These are phyloP conservation scores for Ceratobasidium sp. DNA, from an alignment of 1,284 basidiomycete species.

Conservation along the genomic window DNA sequence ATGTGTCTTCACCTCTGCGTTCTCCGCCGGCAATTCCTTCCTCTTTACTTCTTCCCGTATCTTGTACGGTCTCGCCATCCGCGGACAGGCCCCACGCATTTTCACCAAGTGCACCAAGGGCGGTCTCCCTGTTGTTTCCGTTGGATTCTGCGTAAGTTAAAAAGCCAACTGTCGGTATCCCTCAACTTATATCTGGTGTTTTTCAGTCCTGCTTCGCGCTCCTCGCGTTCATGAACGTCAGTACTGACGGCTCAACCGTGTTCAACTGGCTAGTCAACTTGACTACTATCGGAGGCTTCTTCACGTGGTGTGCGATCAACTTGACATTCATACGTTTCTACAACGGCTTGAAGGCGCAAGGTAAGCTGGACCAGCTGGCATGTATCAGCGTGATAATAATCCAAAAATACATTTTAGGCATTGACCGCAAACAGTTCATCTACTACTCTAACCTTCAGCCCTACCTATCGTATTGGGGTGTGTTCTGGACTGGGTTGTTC, in stretches of 20 bases:
- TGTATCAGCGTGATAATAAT: not conserved
- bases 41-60: constrained; percentile 85
- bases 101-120: constrained; percentile 73
- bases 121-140: constrained; percentile 74
- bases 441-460: constrained; percentile 69
- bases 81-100: constrained; percentile 75
- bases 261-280: constrained; percentile 70
- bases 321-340: constrained; percentile 61
- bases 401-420: constrained; percentile 47
- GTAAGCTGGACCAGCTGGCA: not conserved
- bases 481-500: constrained; percentile 51
- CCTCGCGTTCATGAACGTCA: constrained; percentile 64
- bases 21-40: constrained; percentile 85
- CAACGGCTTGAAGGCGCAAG: constrained; percentile 54
- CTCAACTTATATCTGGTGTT: constrained; percentile 38
- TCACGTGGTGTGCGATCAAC: constrained; percentile 55
- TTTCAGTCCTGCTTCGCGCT: constrained; percentile 59
- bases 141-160: constrained; percentile 61
- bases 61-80: constrained; percentile 81
- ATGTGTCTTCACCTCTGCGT: constrained; percentile 70
- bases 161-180: not conserved
- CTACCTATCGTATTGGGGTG: constrained; percentile 53
- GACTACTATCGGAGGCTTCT: constrained; percentile 68
- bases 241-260: constrained; percentile 48
- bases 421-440: constrained; percentile 63